phyloP scores from a whole-genome alignment of 352 stramenopile genomes.

The Globisporangium nodosum region DNA sequence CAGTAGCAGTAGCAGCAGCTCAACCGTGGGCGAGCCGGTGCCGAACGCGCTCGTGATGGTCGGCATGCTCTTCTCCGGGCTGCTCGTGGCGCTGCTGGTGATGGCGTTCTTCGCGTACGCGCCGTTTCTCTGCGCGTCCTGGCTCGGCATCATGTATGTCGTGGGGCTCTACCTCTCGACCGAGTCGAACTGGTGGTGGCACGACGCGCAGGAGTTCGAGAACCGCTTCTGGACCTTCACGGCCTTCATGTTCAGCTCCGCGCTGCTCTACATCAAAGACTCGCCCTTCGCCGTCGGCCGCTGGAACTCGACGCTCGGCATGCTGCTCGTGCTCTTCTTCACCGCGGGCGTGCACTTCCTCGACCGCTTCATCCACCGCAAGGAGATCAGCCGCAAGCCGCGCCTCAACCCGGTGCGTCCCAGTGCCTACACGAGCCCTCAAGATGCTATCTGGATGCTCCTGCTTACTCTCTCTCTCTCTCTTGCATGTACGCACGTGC shows the following conservation, averaged over 20 bases:
- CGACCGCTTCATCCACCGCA: slow-evolving; percentile 73
- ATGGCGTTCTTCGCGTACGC: slow-evolving; percentile 83
- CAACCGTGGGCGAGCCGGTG: slow-evolving; percentile 27
- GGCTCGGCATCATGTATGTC: slow-evolving; percentile 78
- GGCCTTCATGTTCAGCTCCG: slow-evolving; percentile 88
- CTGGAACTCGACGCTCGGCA: slow-evolving; percentile 65
- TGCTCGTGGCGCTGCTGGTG: slow-evolving; percentile 58
- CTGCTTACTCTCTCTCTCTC: background rate
- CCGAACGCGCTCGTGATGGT: slow-evolving; percentile 68
- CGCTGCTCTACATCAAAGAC: slow-evolving; percentile 93
- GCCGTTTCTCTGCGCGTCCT: slow-evolving; percentile 72
- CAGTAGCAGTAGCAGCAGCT: slow-evolving; percentile 9
- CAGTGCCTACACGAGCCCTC: background rate
- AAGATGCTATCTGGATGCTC: no score
- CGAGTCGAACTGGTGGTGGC: slow-evolving; percentile 81
- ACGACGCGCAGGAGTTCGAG: slow-evolving; percentile 93
- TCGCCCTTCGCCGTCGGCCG: slow-evolving; percentile 83
- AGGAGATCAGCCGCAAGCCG: slow-evolving; percentile 61
- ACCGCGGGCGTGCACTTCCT: slow-evolving; percentile 78
- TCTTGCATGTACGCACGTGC: background rate
- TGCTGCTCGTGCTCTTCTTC: slow-evolving; percentile 75
- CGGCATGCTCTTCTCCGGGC: slow-evolving; percentile 53
- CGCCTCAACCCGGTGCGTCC: slow-evolving; percentile 34
- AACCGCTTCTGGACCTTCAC: slow-evolving; percentile 97
- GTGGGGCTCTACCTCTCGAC: slow-evolving; percentile 77